Base-by-base conservation (phyloP, 495 filamentous ascomycete genomes). In the Neurospora sp. region DNA sequence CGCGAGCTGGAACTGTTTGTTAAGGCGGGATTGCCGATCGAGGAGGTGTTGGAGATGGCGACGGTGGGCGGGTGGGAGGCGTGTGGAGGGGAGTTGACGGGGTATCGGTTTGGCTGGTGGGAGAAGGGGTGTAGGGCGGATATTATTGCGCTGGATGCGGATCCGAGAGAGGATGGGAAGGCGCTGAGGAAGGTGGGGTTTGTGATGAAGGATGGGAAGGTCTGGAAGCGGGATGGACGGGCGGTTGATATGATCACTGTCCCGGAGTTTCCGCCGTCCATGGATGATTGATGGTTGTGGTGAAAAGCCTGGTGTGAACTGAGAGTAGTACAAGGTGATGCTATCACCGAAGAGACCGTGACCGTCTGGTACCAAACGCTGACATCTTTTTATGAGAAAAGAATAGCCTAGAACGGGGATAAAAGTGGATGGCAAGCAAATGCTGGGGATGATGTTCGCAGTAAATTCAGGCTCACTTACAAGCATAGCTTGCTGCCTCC, bases 1-100 rank as follows among this genome's bases (percentile, higher is more conserved):
- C 71, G 85, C 0, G 86, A 88, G 76, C 41, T 88, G 46, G 86
- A 88, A 76, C 70, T 88, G 10, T 81, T 89, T 82, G 71, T 83
- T 0, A 79, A 86, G 40, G 83, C 84, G n/a, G 86, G 4, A 77
- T 89, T 18, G 83, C 85, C 0, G 48, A 27, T 88, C 2, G 83
- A 79, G 70, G 84, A 86, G 54, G 80, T 83, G 1, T 77, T 88
- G 41, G 81, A 81, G 20, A 82, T 84, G 39, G 82, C 78, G 20
- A 88, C 85, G 0, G 71, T 86, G 14, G 77, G 78, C 38, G 87
- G 87, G 0, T 89, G 87, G 87, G 81, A 86, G 44, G 82, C 85
- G 3, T 88, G 86, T 71, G 87, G 87, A 0, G 81, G 78, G 11
- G 85, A 88, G 23, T 77, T 77, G 16, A 85, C 82, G 59, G 87